phyloP scores from a whole-genome alignment of 2,329 filamentous ascomycete species.

The Diaporthe australafricana region DNA sequence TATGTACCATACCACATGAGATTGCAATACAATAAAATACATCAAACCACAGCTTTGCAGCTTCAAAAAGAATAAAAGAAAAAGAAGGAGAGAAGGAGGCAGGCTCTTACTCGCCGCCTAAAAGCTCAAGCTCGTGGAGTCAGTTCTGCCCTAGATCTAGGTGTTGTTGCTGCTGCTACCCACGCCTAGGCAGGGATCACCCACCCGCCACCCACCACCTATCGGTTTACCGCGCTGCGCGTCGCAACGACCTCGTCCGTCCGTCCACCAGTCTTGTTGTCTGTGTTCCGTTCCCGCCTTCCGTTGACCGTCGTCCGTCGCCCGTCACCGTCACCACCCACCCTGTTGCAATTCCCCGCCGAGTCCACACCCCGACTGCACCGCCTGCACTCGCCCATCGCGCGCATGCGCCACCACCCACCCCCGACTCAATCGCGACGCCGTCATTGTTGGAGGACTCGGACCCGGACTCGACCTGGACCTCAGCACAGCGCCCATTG shows the following conservation, averaged over 20 bases:
- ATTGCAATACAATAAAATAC: too few relatives aligned
- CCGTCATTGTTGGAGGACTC: slow-evolving; percentile 19
- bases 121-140: background rate
- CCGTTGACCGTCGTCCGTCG: slow-evolving; percentile 1
- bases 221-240: slow-evolving; percentile 30
- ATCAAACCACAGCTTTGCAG: too few relatives aligned
- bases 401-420: slow-evolving; percentile 19
- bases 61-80: too few relatives aligned
- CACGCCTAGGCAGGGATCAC: slow-evolving; percentile 20
- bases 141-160: background rate
- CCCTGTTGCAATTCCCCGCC: background rate
- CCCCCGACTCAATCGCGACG: slow-evolving; percentile 6
- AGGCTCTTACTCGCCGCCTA: background rate
- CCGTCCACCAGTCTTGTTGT: slow-evolving; percentile 5
- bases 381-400: background rate
- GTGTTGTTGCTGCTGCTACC: background rate
- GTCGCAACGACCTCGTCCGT: slow-evolving; percentile 32
- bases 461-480: background rate
- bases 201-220: slow-evolving; percentile 9
- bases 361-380: background rate
- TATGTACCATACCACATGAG: too few relatives aligned
- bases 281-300: slow-evolving; percentile 10
- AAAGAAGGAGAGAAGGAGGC: background rate
- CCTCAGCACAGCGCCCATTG: slow-evolving; percentile 15
- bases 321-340: slow-evolving; percentile 3